Evolutionary conservation across 2,329 filamentous ascomycete species (phyloP).

Genomic region (Penicillium concentricum): DNA sequence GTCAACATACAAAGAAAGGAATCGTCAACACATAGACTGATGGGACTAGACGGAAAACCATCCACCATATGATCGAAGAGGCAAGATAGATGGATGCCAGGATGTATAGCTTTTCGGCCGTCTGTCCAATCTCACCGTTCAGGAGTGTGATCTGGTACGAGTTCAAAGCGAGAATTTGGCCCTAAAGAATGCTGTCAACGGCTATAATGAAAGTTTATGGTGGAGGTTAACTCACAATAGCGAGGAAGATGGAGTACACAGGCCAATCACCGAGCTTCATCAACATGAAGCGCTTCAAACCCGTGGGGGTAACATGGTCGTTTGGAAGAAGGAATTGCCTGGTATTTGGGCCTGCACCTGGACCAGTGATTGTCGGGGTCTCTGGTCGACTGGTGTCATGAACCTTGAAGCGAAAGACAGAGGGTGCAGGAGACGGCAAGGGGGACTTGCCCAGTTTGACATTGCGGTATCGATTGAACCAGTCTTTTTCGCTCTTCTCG

Average conservation of each 20-base stretch:
- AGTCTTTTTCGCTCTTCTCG: slow-evolving; percentile 64
- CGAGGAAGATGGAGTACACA: slow-evolving; percentile 61
- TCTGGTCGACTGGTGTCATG: slow-evolving; percentile 29
- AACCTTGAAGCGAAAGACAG: slow-evolving; percentile 4
- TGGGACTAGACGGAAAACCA: slow-evolving; percentile 55
- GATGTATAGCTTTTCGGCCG: slow-evolving; percentile 58
- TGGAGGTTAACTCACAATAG: slow-evolving; percentile 36
- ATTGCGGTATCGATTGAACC: slow-evolving; percentile 60
- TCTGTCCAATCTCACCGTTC: slow-evolving; percentile 62
- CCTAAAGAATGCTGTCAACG: slow-evolving; percentile 19
- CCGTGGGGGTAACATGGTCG: slow-evolving; percentile 57
- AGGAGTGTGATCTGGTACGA: slow-evolving; percentile 67
- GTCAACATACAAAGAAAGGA: slow-evolving; percentile 61
- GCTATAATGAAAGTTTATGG: background rate
- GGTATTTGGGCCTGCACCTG: slow-evolving; percentile 38
- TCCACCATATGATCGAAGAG: slow-evolving; percentile 62
- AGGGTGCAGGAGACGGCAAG: slow-evolving; percentile 30
- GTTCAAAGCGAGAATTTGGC: slow-evolving; percentile 64
- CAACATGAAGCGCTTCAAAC: slow-evolving; percentile 56
- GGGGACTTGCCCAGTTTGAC: slow-evolving; percentile 55
- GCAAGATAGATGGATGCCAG: slow-evolving; percentile 59
- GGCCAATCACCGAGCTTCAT: slow-evolving; percentile 62
- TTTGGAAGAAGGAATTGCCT: slow-evolving; percentile 54
- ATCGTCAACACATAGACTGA: slow-evolving; percentile 64
- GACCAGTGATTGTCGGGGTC: slow-evolving; percentile 29